A percentile compares a stretch with the other conserved stretches of the same genome.
phyloP scores from a whole-genome alignment of 768 basidiomycete genomes.

The Suillus subluteus region DNA sequence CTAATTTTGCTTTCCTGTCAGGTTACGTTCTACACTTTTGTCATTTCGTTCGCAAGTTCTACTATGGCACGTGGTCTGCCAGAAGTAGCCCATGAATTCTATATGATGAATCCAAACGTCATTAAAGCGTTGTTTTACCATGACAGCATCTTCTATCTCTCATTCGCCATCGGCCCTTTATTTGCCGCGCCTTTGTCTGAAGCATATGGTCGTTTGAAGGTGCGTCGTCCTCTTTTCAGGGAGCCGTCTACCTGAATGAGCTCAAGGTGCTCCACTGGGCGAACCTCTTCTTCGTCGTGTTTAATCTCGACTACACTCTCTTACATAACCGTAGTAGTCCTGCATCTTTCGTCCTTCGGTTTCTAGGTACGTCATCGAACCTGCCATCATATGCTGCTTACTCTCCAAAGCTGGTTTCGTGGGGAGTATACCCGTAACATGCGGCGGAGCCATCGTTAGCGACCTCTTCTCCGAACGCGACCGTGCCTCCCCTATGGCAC shows the following conservation, averaged over 20 bases:
- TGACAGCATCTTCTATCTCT: background rate
- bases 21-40: background rate
- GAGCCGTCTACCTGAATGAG: background rate
- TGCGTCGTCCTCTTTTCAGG: background rate
- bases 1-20: background rate
- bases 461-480: conserved; percentile 71
- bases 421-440: conserved; percentile 65
- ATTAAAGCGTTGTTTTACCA: background rate
- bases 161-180: background rate
- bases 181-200: background rate
- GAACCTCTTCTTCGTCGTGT: background rate
- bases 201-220: conserved; percentile 29
- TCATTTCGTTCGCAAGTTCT: background rate
- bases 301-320: background rate
- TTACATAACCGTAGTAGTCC: background rate
- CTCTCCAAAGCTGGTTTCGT: conserved; percentile 56
- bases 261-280: background rate
- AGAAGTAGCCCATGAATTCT: background rate
- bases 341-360: conserved; percentile 60
- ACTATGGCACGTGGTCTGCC: background rate
- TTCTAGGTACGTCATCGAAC: conserved; percentile 54
- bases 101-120: background rate
- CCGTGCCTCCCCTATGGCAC: conserved; percentile 69
- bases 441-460: conserved; percentile 64
- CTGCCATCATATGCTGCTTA: background rate